Evolutionary conservation across 495 filamentous ascomycete species (phyloP).

Genomic region (Aspergillus olivimuriae): DNA sequence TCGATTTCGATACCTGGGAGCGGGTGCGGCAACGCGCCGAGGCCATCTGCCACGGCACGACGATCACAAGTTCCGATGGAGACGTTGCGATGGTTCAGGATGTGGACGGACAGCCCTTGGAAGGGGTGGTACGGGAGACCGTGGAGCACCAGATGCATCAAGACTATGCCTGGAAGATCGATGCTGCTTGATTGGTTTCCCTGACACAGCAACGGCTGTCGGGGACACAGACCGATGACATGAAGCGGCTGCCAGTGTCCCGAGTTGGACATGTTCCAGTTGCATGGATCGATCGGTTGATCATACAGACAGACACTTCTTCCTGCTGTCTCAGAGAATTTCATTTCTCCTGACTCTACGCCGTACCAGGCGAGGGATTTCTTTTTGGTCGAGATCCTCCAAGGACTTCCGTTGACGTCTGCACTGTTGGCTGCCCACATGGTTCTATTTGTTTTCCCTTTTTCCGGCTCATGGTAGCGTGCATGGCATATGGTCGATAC

Average conservation of each 20-base stretch:
- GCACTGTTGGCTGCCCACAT: too few species aligned
- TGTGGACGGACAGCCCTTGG: conserved; percentile 37
- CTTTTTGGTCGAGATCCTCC: too few species aligned
- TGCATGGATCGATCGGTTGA: too few species aligned
- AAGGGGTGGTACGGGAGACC: conserved; percentile 56
- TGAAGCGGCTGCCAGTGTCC: background rate
- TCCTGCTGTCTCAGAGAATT: too few species aligned
- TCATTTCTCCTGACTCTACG: too few species aligned
- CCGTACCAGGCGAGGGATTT: too few species aligned
- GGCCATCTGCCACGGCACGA: conserved; percentile 51
- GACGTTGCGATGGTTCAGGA: conserved; percentile 38
- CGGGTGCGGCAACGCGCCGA: conserved; percentile 57
- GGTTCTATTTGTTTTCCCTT: too few species aligned
- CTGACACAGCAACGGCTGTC: background rate
- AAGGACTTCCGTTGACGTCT: too few species aligned
- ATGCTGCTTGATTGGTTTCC: conserved; percentile 27
- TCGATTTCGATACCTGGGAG: conserved; percentile 73
- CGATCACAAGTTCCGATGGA: conserved; percentile 31
- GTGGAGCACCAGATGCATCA: conserved; percentile 44
- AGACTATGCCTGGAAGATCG: conserved; percentile 37
- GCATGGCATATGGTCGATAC: too few species aligned
- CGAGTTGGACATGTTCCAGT: background rate
- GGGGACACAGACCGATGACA: background rate
- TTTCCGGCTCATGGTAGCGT: too few species aligned
- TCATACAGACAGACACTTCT: too few species aligned